Percentiles rank a stretch among this genome's conserved stretches.
phyloP scores from a whole-genome alignment of 352 stramenopile genomes.

The Hyaloperonospora arabidopsidis region DNA sequence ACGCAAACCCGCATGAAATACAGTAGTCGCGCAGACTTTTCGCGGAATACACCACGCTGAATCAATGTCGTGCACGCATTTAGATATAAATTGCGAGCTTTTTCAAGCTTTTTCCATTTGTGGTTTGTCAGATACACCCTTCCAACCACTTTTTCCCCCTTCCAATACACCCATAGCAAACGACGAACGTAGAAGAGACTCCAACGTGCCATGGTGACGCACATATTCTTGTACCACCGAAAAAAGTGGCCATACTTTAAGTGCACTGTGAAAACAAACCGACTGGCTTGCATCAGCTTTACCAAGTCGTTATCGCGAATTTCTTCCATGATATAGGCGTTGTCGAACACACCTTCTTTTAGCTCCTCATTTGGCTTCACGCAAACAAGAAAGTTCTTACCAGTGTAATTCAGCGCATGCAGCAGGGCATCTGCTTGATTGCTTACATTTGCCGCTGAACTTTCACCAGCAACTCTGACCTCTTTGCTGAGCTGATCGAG shows the following conservation, averaged over 20 bases:
- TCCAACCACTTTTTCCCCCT: slow-evolving; percentile 68
- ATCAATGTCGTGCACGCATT: slow-evolving; percentile 81
- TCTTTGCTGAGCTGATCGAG: slow-evolving; percentile 47
- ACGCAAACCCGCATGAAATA: slow-evolving; percentile 49
- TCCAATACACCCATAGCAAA: slow-evolving; percentile 76
- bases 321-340: slow-evolving; percentile 61
- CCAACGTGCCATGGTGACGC: slow-evolving; percentile 60
- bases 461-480: slow-evolving; percentile 31
- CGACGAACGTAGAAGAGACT: slow-evolving; percentile 62
- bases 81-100: slow-evolving; percentile 65
- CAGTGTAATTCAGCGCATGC: slow-evolving; percentile 59
- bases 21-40: slow-evolving; percentile 53
- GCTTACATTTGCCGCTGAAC: slow-evolving; percentile 46
- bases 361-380: slow-evolving; percentile 68
- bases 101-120: slow-evolving; percentile 76
- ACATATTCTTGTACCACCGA: slow-evolving; percentile 74
- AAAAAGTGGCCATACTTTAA: slow-evolving; percentile 78
- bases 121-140: slow-evolving; percentile 73
- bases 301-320: slow-evolving; percentile 60
- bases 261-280: slow-evolving; percentile 65
- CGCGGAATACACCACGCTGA: slow-evolving; percentile 56
- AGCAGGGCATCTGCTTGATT: slow-evolving; percentile 62
- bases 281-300: slow-evolving; percentile 62
- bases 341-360: slow-evolving; percentile 58
- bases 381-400: slow-evolving; percentile 77